Conservation (phyloP, 2,329 filamentous ascomycete genomes). For the Pseudohalonectria lignicola region DNA sequence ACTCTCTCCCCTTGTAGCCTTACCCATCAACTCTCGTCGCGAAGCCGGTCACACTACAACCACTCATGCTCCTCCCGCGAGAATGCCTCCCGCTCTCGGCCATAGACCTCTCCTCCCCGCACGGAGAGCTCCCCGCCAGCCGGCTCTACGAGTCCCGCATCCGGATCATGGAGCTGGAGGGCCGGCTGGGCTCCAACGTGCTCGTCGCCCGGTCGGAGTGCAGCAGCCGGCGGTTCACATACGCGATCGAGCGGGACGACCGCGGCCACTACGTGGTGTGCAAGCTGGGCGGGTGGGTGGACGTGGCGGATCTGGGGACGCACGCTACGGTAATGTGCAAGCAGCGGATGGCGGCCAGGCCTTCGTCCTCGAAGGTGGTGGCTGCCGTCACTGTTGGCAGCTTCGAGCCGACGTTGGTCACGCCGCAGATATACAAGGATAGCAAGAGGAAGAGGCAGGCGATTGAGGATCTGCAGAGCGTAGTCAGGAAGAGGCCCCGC, state of each 20-base stretch:
- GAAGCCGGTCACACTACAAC: constrained; percentile 44
- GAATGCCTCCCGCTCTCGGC: constrained; percentile 48
- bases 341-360: constrained; percentile 14
- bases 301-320: constrained; percentile 39
- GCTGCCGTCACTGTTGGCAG: background rate
- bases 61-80: constrained; percentile 51
- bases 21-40: constrained; percentile 40
- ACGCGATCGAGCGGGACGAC: constrained; percentile 55
- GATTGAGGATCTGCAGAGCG: constrained; percentile 52
- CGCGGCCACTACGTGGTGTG: constrained; percentile 55
- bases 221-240: constrained; percentile 34
- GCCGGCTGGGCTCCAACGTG: constrained; percentile 45
- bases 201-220: constrained; percentile 51
- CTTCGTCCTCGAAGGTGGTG: constrained; percentile 3
- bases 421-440: constrained; percentile 34
- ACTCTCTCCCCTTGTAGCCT: constrained; percentile 26
- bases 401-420: constrained; percentile 21
- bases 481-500: constrained; percentile 41
- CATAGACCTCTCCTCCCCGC: constrained; percentile 44
- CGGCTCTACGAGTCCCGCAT: constrained; percentile 51
- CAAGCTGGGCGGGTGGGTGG: constrained; percentile 56
- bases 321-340: constrained; percentile 35
- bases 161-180: constrained; percentile 52
- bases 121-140: constrained; percentile 37
- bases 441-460: constrained; percentile 45